phyloP scores from a whole-genome alignment of 208 protist genomes.

The Naegleria fowleri region DNA sequence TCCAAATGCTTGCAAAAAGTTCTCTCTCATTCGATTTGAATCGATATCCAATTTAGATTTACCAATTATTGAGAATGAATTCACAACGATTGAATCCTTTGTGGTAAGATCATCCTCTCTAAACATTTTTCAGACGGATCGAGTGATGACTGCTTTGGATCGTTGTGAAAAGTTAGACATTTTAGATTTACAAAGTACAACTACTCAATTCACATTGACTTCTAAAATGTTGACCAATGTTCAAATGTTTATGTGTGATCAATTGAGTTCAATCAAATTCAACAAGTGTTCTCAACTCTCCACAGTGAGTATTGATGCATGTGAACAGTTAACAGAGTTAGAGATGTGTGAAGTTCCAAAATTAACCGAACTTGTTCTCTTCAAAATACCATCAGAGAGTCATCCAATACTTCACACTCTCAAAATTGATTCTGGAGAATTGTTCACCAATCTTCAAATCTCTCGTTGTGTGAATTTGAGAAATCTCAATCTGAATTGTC shows the following conservation, averaged over 20 bases:
- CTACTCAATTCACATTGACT: not conserved
- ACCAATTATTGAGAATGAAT: not conserved
- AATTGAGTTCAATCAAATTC: not conserved
- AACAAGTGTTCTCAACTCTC: not conserved
- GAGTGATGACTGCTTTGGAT: not conserved
- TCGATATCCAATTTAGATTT: not conserved
- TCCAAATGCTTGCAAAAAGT: not conserved
- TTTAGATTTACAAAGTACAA: not conserved
- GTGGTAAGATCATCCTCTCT: not conserved
- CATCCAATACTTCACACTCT: not conserved
- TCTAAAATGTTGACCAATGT: not conserved
- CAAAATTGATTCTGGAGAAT: not conserved
- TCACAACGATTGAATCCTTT: not conserved
- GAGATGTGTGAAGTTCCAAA: not conserved
- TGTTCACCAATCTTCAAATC: not conserved
- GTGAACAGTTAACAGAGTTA: not conserved
- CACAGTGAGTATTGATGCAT: not conserved
- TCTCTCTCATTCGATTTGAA: not conserved
- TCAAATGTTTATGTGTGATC: not conserved
- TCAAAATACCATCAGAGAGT: not conserved
- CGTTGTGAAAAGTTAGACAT: not conserved
- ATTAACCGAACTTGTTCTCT: not conserved
- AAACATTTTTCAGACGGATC: not conserved
- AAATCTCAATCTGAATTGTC: not conserved
- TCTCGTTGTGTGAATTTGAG: not conserved